Evolutionary conservation across 1,139 yeast species (phyloP), one percentile per base, ranked within the genome.

Genomic region (Sugiyamaella japonica): DNA sequence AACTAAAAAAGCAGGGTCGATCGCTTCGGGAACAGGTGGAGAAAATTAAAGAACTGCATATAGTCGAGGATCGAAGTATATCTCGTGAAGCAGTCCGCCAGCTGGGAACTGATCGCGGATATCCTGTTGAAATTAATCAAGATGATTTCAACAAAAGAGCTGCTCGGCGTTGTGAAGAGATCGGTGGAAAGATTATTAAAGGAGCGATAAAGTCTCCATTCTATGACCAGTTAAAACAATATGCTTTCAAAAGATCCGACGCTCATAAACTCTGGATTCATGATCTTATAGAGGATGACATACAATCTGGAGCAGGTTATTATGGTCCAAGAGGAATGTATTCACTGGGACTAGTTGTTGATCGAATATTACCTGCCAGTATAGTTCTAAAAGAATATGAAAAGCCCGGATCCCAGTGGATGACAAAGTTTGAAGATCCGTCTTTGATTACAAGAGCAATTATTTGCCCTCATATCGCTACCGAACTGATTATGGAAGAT

Each of bases 321-420:
- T 59, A 53, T 44, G 61, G 62, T 3, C 38, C 47, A 7, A 46
- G 43, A 32, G 62, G 62, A 6, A 9, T 36, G 16, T 37, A 20
- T 15, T 15, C 38, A 9, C 16, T 54, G 5, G 50, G 51, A 3
- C 8, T 40, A 16, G 20, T 32, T 3, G 31, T 47, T 17, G 42
- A 50, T 23, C 10, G 37, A 20, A 29, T 38, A n/a, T 38, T 59
- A 34, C 28, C 34, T 3, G 23, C 52, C 1, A 45, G 42, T 5
- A 36, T 48, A 3, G 32, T 51, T 12, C 10, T 46, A 15, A 45
- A 13, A 17, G 31, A 23, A 36, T 51, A 47, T 25, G 42, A 44
- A 1, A 28, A 17, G 17, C 20, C 40, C 8, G 38, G 36, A 10
- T 36, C n/a, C 20, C 29, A 43, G 17, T 55, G 57, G 57, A 52